Base-by-base conservation (phyloP, 306 rosid genomes). In the Castanopsis chinensis region DNA sequence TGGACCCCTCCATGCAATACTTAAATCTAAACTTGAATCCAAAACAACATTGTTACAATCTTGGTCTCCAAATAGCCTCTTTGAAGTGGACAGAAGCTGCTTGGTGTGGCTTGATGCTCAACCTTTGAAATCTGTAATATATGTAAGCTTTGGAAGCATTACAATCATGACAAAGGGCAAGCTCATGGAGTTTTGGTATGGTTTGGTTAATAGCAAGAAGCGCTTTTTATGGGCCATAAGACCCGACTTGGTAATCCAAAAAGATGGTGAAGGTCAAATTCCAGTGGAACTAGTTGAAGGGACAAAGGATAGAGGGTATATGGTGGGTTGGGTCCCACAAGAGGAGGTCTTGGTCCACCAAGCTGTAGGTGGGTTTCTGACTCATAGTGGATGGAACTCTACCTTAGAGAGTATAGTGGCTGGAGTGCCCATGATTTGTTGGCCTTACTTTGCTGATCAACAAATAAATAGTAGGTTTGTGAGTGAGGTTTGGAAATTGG, bases 121-220 rank as follows among this genome's bases (percentile, higher is more conserved):
- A 49, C 91, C 89, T 0, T 3, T 61, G 0, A 83, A 78, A n/a
- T 88, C 87, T 0, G 89, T 85, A 10, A 12, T 88, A 14, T 83
- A 85, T 20, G 86, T 82, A 1, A 88, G 91, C 68, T 88, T 88
- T 23, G 91, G 91, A 0, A 88, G 89, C 73, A 13, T 85, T 14
- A 17, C 83, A 0, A 67, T 21, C 0, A 4, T 78, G n/a, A 23
- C 56, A 2, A 45, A n/a, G 2, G 55, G 35, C 0, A 5, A 77
- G 20, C 21, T 85, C 10, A 23, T 69, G 54, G 91, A 88, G 83
- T 74, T 87, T 1, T 88, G 89, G 91, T 43, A 82, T 3, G 91
- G 91, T 15, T 51, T 88, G 71, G 85, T 78, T 27, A 75, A 82
- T 3, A 83, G 89, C 55, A 33, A 78, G 23, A 78, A 45, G 37